Evolutionary conservation across 2,329 filamentous ascomycete species (phyloP).

Genomic region (Fusarium mangiferae): DNA sequence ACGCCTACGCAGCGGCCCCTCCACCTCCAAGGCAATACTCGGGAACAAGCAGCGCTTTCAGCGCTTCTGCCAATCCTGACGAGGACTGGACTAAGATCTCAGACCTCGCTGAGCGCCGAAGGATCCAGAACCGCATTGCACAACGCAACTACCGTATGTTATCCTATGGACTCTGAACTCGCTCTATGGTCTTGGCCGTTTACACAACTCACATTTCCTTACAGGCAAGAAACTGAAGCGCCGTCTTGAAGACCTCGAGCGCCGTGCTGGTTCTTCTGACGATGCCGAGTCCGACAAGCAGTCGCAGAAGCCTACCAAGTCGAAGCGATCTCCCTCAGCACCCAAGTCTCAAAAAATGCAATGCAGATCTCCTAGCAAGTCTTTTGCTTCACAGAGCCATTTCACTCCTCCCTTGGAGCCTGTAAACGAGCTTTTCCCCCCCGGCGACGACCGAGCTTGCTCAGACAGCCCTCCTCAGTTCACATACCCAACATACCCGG

Average conservation of each 20-base stretch:
- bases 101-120: slow-evolving; percentile 89
- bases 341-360: slow-evolving; percentile 47
- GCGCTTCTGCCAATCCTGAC: slow-evolving; percentile 91
- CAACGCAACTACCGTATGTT: slow-evolving; percentile 94
- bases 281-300: slow-evolving; percentile 55
- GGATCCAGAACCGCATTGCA: slow-evolving; percentile 97
- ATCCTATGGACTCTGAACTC: slow-evolving; percentile 5
- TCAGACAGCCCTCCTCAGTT: slow-evolving; percentile 79
- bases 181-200: background rate
- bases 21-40: slow-evolving; percentile 72
- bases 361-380: slow-evolving; percentile 47
- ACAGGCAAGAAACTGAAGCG: slow-evolving; percentile 93
- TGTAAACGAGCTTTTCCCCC: slow-evolving; percentile 72
- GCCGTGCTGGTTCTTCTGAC: slow-evolving; percentile 70
- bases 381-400: slow-evolving; percentile 59
- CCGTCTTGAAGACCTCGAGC: slow-evolving; percentile 85
- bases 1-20: slow-evolving; percentile 47
- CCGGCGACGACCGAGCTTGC: slow-evolving; percentile 72
- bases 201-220: slow-evolving; percentile 21
- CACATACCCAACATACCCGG: slow-evolving; percentile 72
- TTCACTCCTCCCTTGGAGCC: slow-evolving; percentile 70
- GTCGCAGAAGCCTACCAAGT: slow-evolving; percentile 43
- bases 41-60: slow-evolving; percentile 92
- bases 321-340: slow-evolving; percentile 46
- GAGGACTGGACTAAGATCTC: slow-evolving; percentile 99